Evolutionary conservation across 768 basidiomycete genomes (phyloP), one percentile per base, ranked within the genome.

Genomic region (Pulveroboletus sp.): DNA sequence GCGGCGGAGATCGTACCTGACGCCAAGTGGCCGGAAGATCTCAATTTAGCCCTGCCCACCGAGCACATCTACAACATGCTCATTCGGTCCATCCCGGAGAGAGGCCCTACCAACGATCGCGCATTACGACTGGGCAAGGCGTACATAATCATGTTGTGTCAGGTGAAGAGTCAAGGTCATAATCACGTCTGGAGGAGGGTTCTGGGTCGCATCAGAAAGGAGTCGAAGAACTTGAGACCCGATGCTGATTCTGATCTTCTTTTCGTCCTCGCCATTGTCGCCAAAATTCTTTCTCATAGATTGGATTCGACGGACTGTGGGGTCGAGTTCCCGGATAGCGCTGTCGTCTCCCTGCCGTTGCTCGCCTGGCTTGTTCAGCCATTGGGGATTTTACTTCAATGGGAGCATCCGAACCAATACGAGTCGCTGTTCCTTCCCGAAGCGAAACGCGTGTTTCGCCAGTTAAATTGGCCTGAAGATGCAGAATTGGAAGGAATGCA

Each of bases 1-100:
- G 56, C 51, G 12, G 56, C 47, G 14, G 43, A 37, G 17, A 20
- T 58, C 14, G 51, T 58, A 11, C 46, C 56, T 16, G 56, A 58
- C 24, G 50, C 58, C 16, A 44, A 46, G 24, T 58, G 56, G 56
- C 51, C 44, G 16, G 32, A 40, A 17, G 35, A 43, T 38, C 41
- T 55, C 19, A 54, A 56, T 29, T 30, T 50, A 3, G 55, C 53
- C 6, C 22, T 39, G 20, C 19, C 46, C 29, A 31, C 37, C 16
- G 37, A 47, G 20, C 46, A 47, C 24, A 19, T 47, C 8, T 39
- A 39, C 22, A 31, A 20, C 16, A 38, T 47, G 12, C 39, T 47
- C 22, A 32, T 47, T 24, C 46, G 46, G 8, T 47, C 37, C 7
- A 22, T 47, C 17, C 37, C 27, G 12, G 46, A 47, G 23, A 39